Conservation (phyloP, 2,329 filamentous ascomycete species). For the Pseudopithomyces maydicus region DNA sequence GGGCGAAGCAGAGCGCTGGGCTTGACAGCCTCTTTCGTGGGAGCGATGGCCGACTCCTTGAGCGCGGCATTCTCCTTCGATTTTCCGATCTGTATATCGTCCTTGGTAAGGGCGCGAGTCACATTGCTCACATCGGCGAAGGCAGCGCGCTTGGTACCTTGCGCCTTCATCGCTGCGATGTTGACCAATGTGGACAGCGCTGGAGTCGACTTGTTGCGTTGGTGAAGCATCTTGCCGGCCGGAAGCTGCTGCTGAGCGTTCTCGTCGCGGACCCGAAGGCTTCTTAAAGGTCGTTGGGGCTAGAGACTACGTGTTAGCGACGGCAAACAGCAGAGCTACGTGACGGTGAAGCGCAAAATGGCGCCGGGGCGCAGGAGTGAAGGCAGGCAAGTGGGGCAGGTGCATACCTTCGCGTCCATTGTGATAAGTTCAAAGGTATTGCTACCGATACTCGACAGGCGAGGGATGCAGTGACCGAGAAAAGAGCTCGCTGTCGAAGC, state of each 20-base stretch:
- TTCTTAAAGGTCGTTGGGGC: slow-evolving; percentile 71
- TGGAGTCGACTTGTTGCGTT: slow-evolving; percentile 79
- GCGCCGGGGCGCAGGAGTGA: slow-evolving; percentile 1
- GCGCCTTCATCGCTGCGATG: slow-evolving; percentile 63
- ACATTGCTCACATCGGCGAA: slow-evolving; percentile 85
- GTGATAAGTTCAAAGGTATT: slow-evolving; percentile 27
- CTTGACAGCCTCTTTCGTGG: slow-evolving; percentile 48
- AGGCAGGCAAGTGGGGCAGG: neutral
- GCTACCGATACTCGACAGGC: slow-evolving; percentile 19
- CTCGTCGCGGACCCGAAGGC: slow-evolving; percentile 70
- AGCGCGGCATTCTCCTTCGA: slow-evolving; percentile 45
- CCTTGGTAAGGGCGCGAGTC: slow-evolving; percentile 50
- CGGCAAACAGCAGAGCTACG: slow-evolving; percentile 7
- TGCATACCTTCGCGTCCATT: slow-evolving; percentile 54
- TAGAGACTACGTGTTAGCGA: slow-evolving; percentile 45
- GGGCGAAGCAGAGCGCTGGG: slow-evolving; percentile 58
- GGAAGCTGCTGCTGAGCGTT: slow-evolving; percentile 58
- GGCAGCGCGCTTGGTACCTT: slow-evolving; percentile 73
- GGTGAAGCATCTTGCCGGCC: slow-evolving; percentile 64
- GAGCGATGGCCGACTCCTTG: slow-evolving; percentile 35
- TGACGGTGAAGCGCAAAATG: slow-evolving; percentile 11
- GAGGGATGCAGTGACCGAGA: slow-evolving; percentile 25
- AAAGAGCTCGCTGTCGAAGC: slow-evolving; percentile 20
- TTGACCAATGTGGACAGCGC: slow-evolving; percentile 63
- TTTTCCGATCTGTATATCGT: slow-evolving; percentile 60